Percentiles rank a stretch among this genome's conserved stretches.
Evolutionary conservation across 768 basidiomycete species (phyloP).

Genomic region (Crepidotus variabilis): DNA sequence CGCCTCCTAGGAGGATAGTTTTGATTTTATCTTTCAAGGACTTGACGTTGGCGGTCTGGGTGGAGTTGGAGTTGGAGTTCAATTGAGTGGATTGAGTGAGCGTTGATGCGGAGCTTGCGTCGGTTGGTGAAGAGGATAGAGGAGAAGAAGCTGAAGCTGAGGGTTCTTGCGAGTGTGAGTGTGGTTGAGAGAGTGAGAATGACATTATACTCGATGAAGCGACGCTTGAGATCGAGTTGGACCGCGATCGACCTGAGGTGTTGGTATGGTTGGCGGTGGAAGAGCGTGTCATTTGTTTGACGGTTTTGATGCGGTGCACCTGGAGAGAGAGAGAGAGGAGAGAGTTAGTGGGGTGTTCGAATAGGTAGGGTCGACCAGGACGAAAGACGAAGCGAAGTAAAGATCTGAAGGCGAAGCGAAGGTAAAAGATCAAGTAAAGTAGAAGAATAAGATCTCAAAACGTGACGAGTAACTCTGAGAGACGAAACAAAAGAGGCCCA

Average conservation of each 20-base stretch:
- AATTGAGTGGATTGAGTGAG: too few relatives aligned
- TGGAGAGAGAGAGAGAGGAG: conserved; percentile 20
- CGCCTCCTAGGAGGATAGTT: conserved; percentile 26
- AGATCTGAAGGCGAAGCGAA: not conserved
- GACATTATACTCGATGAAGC: too few relatives aligned
- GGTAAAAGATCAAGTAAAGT: not conserved
- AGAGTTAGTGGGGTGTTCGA: conserved; percentile 8
- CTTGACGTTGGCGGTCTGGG: conserved; percentile 14
- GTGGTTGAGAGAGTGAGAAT: too few relatives aligned
- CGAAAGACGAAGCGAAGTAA: not conserved
- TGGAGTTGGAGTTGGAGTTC: conserved; percentile 16
- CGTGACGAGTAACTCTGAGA: too few relatives aligned
- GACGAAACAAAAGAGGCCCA: not conserved
- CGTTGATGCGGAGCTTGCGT: too few relatives aligned
- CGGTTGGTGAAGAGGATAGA: too few relatives aligned
- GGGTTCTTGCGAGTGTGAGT: too few relatives aligned
- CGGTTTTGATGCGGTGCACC: conserved; percentile 70
- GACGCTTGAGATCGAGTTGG: conserved; percentile 26
- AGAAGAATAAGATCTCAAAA: not conserved
- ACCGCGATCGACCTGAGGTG: conserved; percentile 33
- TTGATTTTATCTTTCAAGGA: conserved; percentile 31
- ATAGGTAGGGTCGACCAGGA: not conserved
- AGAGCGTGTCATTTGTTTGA: conserved; percentile 24
- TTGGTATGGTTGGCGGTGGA: too few relatives aligned
- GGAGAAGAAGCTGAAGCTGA: too few relatives aligned